Evolutionary conservation across 148 eudicot genomes (phyloP), one percentile per base, ranked within the genome.

Genomic region (Rhododendron henanense): DNA sequence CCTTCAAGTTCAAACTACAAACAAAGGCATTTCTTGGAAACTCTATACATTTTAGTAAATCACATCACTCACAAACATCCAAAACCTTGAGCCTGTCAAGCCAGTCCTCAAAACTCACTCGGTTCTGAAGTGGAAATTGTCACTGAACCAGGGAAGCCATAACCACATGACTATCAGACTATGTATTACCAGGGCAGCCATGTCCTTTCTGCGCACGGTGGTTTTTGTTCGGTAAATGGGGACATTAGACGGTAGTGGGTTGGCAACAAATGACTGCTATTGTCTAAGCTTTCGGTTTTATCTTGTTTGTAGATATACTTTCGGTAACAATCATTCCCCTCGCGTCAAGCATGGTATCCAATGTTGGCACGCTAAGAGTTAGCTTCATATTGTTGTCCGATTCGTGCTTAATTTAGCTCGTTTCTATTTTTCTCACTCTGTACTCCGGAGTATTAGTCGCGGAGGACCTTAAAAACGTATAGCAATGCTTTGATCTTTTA

Each of bases 71-170:
- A 18, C 76, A 79, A 51, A 50, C 23, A 51, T 79, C 28, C 84
- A 85, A 85, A 85, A 85, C 23, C 67, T 85, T 48, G 48, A 85
- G 41, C 84, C 8, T 44, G 9, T 44, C 41, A 47, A 85, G 63
- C 47, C 48, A 63, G 81, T 85, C 83, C 15, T 41, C 21, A 44
- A 37, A 69, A 44, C 67, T 16, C 50, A 35, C 4, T 75, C 53
- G 75, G 75, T 57, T 57, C 81, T 21, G 44, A 35, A 31, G 28
- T 41, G 45, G 61, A 79, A 59, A 53, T 50, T 65, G 79, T 85
- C 10, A 23, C 31, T 10, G 79, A 53, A 47, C 83, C 53, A 65
- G 33, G 44, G 41, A 39, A 4, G 5, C 41, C 41, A 39, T 39
- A 39, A 39, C 41, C 41, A 39, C 41, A 5, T 5, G 4, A 39